Base-by-base conservation (phyloP, 495 filamentous ascomycete genomes). In the Penicillium soppii region DNA sequence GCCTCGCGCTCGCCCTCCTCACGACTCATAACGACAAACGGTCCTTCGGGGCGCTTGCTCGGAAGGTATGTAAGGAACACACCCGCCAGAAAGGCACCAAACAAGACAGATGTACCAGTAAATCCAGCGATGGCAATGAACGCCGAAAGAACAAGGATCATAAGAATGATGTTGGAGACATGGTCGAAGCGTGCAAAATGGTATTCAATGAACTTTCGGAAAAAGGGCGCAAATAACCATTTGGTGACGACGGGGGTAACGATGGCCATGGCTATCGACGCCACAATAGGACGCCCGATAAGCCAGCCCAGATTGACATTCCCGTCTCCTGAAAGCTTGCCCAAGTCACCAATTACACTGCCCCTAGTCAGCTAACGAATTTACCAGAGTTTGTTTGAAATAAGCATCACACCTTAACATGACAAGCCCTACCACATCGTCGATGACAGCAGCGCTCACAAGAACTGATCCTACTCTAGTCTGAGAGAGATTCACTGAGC, bases 391-490 rank as follows among this genome's bases (percentile, higher is more conserved):
- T 13, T 7, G 19, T 2, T 25, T 29, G 29, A 49, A 33, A 20
- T 8, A 30, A 21, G n/a, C 10, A 40, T 25, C 39, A 9, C 2
- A 68, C 62, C 86, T 82, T n/a, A 87, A 80, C 73, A 91, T 83
- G 7, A 92, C 79, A 23, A 92, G 70, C 0, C 88, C 88, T n/a
- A 87, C 75, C 0, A 94, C 85, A 69, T 91, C 89, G 63, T 92
- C 89, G 58, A 94, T 81, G 69, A 92, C 85, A 19, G 88, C 89
- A 2, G 86, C 88, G 49, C 80, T 83, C 25, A 70, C 59, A 12
- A 70, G 62, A 2, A 70, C 48, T 2, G 67, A 65, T 2, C 67
- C 67, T 8, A 70, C 67, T 17, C 63, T 48, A 5, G 67, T 70
- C 26, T 70, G 58, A 0, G 56, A 52, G 5, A 70, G 58, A 42